Percentiles rank a stretch among this genome's conserved stretches.
Conservation (phyloP, 148 eudicot genomes). For the Arctostaphylos glauca region DNA sequence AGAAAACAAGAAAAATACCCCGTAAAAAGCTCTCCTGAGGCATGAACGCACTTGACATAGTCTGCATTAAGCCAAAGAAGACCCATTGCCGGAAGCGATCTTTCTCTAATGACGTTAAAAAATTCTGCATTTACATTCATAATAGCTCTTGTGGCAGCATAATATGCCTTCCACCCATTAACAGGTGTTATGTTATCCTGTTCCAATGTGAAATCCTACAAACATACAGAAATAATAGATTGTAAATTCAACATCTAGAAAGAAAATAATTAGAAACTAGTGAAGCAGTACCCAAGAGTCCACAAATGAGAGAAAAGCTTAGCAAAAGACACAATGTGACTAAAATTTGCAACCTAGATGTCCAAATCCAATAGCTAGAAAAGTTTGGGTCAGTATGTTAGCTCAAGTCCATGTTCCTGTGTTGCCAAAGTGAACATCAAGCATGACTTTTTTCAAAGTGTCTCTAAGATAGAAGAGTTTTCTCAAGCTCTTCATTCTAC, state of each 20-base stretch:
- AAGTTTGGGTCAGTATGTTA: background rate
- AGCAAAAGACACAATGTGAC: background rate
- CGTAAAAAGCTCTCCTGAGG: conserved; percentile 69
- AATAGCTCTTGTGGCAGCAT: conserved; percentile 94
- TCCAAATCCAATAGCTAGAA: conserved; percentile 4
- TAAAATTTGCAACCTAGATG: background rate
- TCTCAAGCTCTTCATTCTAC: background rate
- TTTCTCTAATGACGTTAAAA: conserved; percentile 71
- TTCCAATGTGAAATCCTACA: conserved; percentile 89
- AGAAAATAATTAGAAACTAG: background rate
- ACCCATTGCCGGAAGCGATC: conserved; percentile 79
- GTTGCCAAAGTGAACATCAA: background rate
- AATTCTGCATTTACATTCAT: conserved; percentile 78
- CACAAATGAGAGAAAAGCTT: background rate
- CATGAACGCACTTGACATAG: conserved; percentile 89
- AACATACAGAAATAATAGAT: conserved; percentile 12
- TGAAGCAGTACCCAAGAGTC: background rate
- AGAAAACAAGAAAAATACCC: conserved; percentile 50
- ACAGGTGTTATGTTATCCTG: conserved; percentile 73
- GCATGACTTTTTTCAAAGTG: background rate
- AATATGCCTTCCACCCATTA: conserved; percentile 98
- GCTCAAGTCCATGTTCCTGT: background rate
- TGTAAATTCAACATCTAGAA: background rate
- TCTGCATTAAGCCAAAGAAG: conserved; percentile 89
- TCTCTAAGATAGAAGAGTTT: background rate